Evolutionary conservation across 345 rosid genomes (phyloP).

Genomic region (Turnera subulata): DNA sequence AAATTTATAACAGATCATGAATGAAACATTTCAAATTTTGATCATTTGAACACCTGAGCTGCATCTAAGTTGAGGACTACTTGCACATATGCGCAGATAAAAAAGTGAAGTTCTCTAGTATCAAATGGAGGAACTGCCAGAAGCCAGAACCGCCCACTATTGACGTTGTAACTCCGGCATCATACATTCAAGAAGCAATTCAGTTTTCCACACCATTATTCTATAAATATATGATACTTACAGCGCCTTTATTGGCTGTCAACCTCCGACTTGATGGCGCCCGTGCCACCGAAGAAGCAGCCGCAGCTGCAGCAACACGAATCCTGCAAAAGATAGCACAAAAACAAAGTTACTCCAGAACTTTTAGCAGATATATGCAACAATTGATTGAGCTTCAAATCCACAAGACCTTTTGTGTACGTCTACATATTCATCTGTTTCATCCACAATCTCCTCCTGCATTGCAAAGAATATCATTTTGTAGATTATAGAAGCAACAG

Average conservation of each 20-base stretch:
- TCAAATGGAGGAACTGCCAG: too few relatives aligned
- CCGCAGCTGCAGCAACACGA: conserved; percentile 97
- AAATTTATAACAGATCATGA: too few relatives aligned
- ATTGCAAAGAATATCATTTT: neutral
- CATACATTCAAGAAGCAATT: neutral
- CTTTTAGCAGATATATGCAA: neutral
- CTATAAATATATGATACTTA: conserved; percentile 27
- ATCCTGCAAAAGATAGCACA: conserved; percentile 49
- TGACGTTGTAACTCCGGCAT: neutral
- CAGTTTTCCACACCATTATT: neutral
- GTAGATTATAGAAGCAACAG: neutral
- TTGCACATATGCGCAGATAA: too few relatives aligned
- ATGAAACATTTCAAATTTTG: too few relatives aligned
- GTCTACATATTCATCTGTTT: conserved; percentile 93
- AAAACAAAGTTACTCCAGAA: neutral
- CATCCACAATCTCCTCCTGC: conserved; percentile 98
- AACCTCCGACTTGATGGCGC: conserved; percentile 78
- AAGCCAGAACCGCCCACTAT: neutral
- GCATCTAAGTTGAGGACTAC: too few relatives aligned
- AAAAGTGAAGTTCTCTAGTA: too few relatives aligned
- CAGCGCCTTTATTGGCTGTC: conserved; percentile 48
- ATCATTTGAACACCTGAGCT: too few relatives aligned
- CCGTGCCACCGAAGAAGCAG: conserved; percentile 85
- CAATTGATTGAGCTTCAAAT: neutral
- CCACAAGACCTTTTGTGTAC: conserved; percentile 75